Evolutionary conservation across 805 yeast species (phyloP).

Genomic region (Zygosaccharomyces kombuchaensis): DNA sequence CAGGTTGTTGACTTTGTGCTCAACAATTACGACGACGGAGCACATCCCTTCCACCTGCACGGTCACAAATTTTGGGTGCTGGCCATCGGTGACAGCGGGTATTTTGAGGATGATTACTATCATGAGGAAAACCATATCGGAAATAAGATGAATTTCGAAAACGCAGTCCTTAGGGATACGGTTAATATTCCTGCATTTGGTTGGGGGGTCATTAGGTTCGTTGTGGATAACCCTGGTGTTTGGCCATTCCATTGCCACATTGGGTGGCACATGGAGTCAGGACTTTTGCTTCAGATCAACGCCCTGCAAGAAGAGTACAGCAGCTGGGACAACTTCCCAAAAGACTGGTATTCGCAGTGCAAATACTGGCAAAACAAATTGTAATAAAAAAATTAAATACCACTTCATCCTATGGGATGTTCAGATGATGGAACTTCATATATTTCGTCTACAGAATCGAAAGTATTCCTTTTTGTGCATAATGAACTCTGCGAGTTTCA

Average conservation of each 20-base stretch:
- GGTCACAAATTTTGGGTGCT: slow-evolving; percentile 39
- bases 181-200: slow-evolving; percentile 55
- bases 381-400: not conserved
- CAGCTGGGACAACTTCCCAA: slow-evolving; percentile 24
- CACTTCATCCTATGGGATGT: too few relatives aligned
- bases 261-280: slow-evolving; percentile 66
- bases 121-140: slow-evolving; percentile 42
- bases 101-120: slow-evolving; percentile 21
- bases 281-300: slow-evolving; percentile 38
- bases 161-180: slow-evolving; percentile 57
- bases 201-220: slow-evolving; percentile 52
- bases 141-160: slow-evolving; percentile 36
- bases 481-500: too few relatives aligned
- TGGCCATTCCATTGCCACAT: slow-evolving; percentile 84
- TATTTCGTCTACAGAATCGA: not conserved
- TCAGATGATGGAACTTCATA: too few relatives aligned
- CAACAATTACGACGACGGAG: slow-evolving; percentile 64
- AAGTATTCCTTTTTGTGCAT: not conserved
- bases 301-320: slow-evolving; percentile 22
- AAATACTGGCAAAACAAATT: slow-evolving; percentile 12
- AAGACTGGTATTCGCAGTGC: slow-evolving; percentile 26
- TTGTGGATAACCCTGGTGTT: slow-evolving; percentile 72
- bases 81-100: slow-evolving; percentile 23
- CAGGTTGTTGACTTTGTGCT: slow-evolving; percentile 56
- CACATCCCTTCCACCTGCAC: slow-evolving; percentile 61